Evolutionary conservation across 768 basidiomycete species (phyloP).

Genomic region (Suillus occidentalis): DNA sequence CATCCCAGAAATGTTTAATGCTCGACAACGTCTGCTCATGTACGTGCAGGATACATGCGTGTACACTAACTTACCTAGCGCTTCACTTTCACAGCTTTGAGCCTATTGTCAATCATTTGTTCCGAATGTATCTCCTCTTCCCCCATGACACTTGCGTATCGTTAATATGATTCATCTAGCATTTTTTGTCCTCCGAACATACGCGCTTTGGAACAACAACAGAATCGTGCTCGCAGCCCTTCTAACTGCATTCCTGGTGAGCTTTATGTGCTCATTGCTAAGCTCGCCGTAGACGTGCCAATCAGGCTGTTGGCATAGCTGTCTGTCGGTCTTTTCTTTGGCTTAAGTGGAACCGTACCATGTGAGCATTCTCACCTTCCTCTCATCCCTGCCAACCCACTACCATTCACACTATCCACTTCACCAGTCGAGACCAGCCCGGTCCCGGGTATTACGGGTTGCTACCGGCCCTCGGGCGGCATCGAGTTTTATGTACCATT

Average conservation of each 20-base stretch:
- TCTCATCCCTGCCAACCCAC: background rate
- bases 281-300: background rate
- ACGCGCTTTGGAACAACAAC: background rate
- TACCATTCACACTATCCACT: background rate
- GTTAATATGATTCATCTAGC: background rate
- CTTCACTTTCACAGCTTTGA: background rate
- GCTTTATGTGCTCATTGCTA: background rate
- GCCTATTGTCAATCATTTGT: background rate
- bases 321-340: background rate
- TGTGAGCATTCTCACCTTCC: background rate
- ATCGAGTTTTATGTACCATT: background rate
- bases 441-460: background rate
- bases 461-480: background rate
- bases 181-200: constrained; percentile 1
- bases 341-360: background rate
- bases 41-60: background rate
- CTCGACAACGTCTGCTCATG: background rate
- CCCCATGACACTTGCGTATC: background rate
- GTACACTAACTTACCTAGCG: background rate
- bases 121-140: background rate
- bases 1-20: background rate
- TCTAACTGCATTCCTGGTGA: background rate
- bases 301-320: background rate
- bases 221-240: background rate
- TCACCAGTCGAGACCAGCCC: background rate